A percentile compares a stretch with the other conserved stretches of the same genome.
phyloP scores from a whole-genome alignment of 148 eudicot species.

The Arctostaphylos glauca region DNA sequence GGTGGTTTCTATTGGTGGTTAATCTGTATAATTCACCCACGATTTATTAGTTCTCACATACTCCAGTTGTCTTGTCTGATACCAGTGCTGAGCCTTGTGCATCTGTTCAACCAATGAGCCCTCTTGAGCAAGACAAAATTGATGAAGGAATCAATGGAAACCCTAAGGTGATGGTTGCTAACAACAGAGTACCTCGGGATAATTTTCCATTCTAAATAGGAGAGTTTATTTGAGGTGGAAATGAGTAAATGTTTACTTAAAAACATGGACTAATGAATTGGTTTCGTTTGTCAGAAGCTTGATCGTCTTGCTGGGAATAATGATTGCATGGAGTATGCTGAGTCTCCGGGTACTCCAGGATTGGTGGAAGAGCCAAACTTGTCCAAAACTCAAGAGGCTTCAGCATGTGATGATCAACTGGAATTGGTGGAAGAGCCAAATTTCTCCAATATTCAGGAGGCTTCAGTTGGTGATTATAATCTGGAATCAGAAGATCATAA shows the following conservation, averaged over 20 bases:
- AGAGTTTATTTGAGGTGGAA: neutral
- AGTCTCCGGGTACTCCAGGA: slow-evolving; percentile 91
- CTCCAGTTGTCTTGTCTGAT: slow-evolving; percentile 21
- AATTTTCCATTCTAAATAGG: neutral
- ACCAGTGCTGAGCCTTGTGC: slow-evolving; percentile 53
- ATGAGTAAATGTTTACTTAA: neutral
- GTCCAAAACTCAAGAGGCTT: slow-evolving; percentile 60
- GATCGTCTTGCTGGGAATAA: slow-evolving; percentile 24
- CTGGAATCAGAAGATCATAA: slow-evolving; percentile 59
- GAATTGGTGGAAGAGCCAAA: slow-evolving; percentile 51
- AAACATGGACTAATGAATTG: neutral
- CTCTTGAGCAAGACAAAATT: slow-evolving; percentile 37
- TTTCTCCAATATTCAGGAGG: slow-evolving; percentile 54
- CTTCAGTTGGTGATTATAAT: slow-evolving; percentile 65
- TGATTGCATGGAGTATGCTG: slow-evolving; percentile 46
- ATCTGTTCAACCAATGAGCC: slow-evolving; percentile 37
- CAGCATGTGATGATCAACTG: slow-evolving; percentile 77
- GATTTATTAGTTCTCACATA: neutral
- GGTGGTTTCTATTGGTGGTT: neutral
- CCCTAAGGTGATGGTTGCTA: slow-evolving; percentile 30
- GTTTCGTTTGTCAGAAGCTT: slow-evolving; percentile 23
- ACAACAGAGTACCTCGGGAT: slow-evolving; percentile 8
- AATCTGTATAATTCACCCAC: neutral
- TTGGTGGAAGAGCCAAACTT: slow-evolving; percentile 76
- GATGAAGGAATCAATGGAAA: slow-evolving; percentile 36